A percentile compares a stretch with the other conserved stretches of the same genome.
Evolutionary conservation across 2,329 filamentous ascomycete genomes (phyloP).

Genomic region (Drechslerella dactyloides): DNA sequence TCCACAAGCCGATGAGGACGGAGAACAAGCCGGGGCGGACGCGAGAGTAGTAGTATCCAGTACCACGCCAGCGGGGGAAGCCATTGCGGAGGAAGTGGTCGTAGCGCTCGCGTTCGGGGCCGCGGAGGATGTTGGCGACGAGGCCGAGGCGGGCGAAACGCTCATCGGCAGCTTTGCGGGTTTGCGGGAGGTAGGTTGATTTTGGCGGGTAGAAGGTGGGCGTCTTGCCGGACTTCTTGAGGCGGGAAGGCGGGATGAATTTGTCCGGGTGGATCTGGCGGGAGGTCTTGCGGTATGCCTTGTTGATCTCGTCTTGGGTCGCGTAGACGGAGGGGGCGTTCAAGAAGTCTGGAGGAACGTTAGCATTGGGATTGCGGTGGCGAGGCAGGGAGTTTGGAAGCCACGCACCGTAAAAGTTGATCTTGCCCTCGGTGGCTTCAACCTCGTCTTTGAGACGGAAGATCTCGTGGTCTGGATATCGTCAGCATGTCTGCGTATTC

Average conservation of each 20-base stretch:
- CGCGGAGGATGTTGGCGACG: constrained; percentile 83
- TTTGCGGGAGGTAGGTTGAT: constrained; percentile 70
- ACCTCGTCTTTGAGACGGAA: constrained; percentile 94
- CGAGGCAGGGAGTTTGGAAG: neutral
- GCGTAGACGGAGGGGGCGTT: constrained; percentile 72
- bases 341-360: constrained; percentile 69
- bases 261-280: constrained; percentile 91
- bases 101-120: constrained; percentile 81
- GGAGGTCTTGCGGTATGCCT: constrained; percentile 89
- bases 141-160: constrained; percentile 83
- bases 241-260: constrained; percentile 69
- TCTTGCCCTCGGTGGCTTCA: constrained; percentile 72
- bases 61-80: constrained; percentile 95
- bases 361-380: constrained; percentile 7
- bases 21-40: constrained; percentile 89
- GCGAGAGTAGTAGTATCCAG: constrained; percentile 95
- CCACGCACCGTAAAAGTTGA: constrained; percentile 78
- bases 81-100: constrained; percentile 92
- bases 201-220: constrained; percentile 68
- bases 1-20: constrained; percentile 79
- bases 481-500: too few species aligned
- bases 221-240: constrained; percentile 57
- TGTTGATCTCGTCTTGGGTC: constrained; percentile 85
- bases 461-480: constrained; percentile 87
- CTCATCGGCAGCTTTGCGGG: constrained; percentile 78